phyloP scores from a whole-genome alignment of 768 basidiomycete genomes.

The Cubamyces lactineus region DNA sequence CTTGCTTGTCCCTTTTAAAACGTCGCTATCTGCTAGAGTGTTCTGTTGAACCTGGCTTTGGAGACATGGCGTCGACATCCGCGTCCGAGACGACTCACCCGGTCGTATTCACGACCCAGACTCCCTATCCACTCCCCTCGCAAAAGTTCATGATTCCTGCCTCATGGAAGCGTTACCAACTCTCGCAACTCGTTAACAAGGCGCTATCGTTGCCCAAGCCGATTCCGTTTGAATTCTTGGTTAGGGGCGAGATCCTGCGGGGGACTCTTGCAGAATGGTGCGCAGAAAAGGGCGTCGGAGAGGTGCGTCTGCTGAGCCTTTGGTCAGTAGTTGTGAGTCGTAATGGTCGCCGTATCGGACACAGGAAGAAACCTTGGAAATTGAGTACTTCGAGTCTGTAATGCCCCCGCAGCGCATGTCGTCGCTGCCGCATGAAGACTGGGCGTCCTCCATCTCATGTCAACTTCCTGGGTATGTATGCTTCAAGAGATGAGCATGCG shows the following conservation, averaged over 20 bases:
- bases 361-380: constrained; percentile 87
- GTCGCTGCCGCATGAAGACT: constrained; percentile 85
- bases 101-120: constrained; percentile 74
- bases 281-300: constrained; percentile 65
- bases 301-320: constrained; percentile 47
- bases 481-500: no score
- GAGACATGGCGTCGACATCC: constrained; percentile 23
- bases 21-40: no score
- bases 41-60: not conserved
- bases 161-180: constrained; percentile 91
- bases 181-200: constrained; percentile 97
- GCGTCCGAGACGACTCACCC: constrained; percentile 46
- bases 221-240: constrained; percentile 91
- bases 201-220: constrained; percentile 74
- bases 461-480: constrained; percentile 51
- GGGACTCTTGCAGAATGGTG: constrained; percentile 77
- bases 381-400: constrained; percentile 90
- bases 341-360: not conserved
- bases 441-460: constrained; percentile 85
- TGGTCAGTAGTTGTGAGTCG: not conserved
- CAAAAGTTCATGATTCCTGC: constrained; percentile 94
- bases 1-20: no score
- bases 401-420: constrained; percentile 85
- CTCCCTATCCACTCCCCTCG: constrained; percentile 72
- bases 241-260: constrained; percentile 80